Evolutionary conservation across 257 asterid species (phyloP), one percentile per base, ranked within the genome.

Genomic region (Cynanchum wilfordii): DNA sequence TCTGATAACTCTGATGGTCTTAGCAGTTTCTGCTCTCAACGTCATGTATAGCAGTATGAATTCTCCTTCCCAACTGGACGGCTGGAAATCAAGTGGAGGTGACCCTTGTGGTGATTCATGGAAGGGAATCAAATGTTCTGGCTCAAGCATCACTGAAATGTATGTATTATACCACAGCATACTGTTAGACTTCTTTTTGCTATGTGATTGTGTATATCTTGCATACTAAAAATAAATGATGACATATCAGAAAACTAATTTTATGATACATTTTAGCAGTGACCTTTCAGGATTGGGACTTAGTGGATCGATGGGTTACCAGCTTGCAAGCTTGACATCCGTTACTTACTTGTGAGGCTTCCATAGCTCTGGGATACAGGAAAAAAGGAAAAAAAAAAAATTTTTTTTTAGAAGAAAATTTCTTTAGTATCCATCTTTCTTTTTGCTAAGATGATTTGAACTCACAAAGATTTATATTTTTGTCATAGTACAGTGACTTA

Each of bases 81-180:
- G 79, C 51, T 93, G 98, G 98, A 89, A 45, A 64, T 25, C 88
- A 65, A 87, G 66, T 72, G 91, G 90, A 10, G 97, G 97, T 54
- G 98, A 93, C 77, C 98, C 98, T 36, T 90, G 97, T 77, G 83
- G 81, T 17, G 93, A 89, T 22, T 76, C 86, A 6, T 93, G 98
- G 98, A 83, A 25, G 59, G 97, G 97, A 56, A 77, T 93, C 60
- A 82, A 84, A 51, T 93, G 98, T 84, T 83, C 93, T 1, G 89
- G 87, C 72, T 79, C 88, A 45, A 79, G 70, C 57, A 89, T 93
- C 64, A 87, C 97, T 57, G 95, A 87, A 83, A 87, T 93, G 98
- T 90, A 80, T 22, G 29, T 4, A 29, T 56, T 5, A 7, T 19
- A 54, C 24, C 42, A 24, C 7, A 7, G 17, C 13, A 40, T 49